These are phyloP conservation scores for Aspergillus affinis DNA, from an alignment of 495 filamentous ascomycete species.

Conservation along the genomic window DNA sequence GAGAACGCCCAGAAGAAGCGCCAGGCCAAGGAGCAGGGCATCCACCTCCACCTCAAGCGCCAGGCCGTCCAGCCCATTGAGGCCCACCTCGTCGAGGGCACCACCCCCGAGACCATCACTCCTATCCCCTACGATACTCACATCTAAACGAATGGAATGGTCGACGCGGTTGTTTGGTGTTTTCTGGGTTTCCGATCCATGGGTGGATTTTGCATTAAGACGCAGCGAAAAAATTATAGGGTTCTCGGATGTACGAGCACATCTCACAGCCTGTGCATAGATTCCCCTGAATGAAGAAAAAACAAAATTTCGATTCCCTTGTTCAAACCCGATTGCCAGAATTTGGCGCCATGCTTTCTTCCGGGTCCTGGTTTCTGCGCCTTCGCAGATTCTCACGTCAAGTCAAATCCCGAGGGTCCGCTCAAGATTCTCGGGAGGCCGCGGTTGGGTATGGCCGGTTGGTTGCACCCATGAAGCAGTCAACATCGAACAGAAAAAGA, in stretches of 20 bases:
- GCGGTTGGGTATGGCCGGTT: not conserved
- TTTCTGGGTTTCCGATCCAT: slow-evolving; percentile 42
- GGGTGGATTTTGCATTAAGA: slow-evolving; percentile 45
- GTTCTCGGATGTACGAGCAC: slow-evolving; percentile 44
- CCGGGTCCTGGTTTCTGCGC: not conserved
- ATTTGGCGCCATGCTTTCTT: not conserved
- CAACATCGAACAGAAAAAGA: not conserved
- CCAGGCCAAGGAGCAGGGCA: slow-evolving; percentile 86
- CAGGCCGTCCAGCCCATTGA: slow-evolving; percentile 78
- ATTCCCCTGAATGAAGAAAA: slow-evolving; percentile 55
- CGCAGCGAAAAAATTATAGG: slow-evolving; percentile 37
- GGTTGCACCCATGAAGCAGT: not conserved
- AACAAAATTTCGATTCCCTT: slow-evolving; percentile 44
- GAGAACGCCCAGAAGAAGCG: slow-evolving; percentile 86
- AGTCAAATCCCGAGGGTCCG: no score
- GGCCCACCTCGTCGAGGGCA: slow-evolving; percentile 74
- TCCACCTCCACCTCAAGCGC: slow-evolving; percentile 86
- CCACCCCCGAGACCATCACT: slow-evolving; percentile 84
- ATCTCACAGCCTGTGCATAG: slow-evolving; percentile 48
- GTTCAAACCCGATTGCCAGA: slow-evolving; percentile 7
- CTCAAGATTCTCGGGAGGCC: not conserved
- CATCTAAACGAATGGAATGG: slow-evolving; percentile 67
- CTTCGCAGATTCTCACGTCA: no score
- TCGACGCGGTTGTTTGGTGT: slow-evolving; percentile 47
- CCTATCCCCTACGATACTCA: slow-evolving; percentile 97